Evolutionary conservation across 176 grass and related monocot species (phyloP).

Genomic region (Carex myosuroides): DNA sequence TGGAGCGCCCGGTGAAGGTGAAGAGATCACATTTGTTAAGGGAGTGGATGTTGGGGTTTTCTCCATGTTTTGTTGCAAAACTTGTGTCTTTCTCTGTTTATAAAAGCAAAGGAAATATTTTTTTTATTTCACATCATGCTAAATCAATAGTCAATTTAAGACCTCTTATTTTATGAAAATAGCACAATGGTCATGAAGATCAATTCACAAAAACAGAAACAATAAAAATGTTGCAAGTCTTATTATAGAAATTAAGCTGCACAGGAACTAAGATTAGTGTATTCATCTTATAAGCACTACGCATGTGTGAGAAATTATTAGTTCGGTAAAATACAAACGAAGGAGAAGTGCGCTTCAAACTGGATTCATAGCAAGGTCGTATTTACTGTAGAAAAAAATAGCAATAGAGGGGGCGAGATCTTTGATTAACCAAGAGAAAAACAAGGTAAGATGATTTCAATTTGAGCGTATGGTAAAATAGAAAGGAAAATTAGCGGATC

Average conservation of each 20-base stretch:
- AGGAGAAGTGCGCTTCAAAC: not conserved
- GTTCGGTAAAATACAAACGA: not conserved
- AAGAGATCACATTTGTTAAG: slow-evolving; percentile 2
- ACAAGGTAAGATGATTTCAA: not conserved
- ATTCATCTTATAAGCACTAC: not conserved
- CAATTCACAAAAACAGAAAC: not conserved
- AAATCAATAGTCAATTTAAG: not conserved
- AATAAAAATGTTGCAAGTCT: not conserved
- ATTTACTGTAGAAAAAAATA: not conserved
- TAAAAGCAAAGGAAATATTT: not conserved
- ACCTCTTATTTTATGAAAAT: not conserved
- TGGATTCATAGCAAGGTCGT: not conserved
- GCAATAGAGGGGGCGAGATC: not conserved
- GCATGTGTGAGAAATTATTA: not conserved
- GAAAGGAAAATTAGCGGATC: not conserved
- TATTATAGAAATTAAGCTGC: not conserved
- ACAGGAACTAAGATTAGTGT: not conserved
- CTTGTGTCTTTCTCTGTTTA: not conserved
- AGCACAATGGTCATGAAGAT: not conserved
- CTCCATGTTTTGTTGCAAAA: not conserved
- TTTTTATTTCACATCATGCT: not conserved
- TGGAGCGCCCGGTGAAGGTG: not conserved
- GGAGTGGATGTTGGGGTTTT: slow-evolving; percentile 8
- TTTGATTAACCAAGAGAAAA: not conserved
- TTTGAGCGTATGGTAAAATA: not conserved